Evolutionary conservation across 1,284 basidiomycete species (phyloP).

Genomic region (Rhizoctonia solani): DNA sequence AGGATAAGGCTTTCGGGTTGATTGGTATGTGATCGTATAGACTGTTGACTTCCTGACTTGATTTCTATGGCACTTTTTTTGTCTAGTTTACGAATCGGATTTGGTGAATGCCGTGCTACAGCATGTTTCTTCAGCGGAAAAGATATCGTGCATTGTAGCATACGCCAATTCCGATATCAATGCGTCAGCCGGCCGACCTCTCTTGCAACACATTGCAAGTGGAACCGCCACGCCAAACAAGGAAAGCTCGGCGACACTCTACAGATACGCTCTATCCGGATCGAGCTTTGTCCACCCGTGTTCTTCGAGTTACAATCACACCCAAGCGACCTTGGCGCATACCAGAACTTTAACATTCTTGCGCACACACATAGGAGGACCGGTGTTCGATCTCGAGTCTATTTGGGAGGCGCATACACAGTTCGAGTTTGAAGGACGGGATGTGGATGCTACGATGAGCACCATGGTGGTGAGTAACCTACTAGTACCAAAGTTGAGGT

Average conservation of each 20-base stretch:
- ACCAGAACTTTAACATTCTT: conserved; percentile 29
- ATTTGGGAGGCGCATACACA: conserved; percentile 59
- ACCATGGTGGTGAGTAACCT: conserved; percentile 55
- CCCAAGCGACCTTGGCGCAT: conserved; percentile 27
- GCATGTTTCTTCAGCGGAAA: not conserved
- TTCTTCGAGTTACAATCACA: conserved; percentile 20
- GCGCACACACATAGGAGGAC: conserved; percentile 45
- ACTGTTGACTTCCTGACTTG: not conserved
- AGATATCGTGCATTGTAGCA: conserved; percentile 3
- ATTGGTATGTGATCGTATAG: conserved; percentile 6
- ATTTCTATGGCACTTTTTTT: not conserved
- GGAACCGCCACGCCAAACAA: too few species aligned
- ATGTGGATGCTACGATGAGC: conserved; percentile 58
- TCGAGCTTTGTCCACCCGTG: conserved; percentile 11
- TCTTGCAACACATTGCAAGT: not conserved
- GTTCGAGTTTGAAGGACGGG: conserved; percentile 56
- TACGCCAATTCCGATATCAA: not conserved
- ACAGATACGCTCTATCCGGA: not conserved
- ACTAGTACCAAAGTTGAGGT: not conserved
- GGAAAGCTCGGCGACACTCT: too few species aligned
- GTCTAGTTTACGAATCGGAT: conserved; percentile 17
- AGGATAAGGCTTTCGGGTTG: conserved; percentile 7
- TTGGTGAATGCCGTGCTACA: not conserved
- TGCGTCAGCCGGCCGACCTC: not conserved
- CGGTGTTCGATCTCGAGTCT: conserved; percentile 55